These are phyloP conservation scores for Harringtonia aguacate DNA, from an alignment of 2,329 filamentous ascomycete species.

Conservation along the genomic window DNA sequence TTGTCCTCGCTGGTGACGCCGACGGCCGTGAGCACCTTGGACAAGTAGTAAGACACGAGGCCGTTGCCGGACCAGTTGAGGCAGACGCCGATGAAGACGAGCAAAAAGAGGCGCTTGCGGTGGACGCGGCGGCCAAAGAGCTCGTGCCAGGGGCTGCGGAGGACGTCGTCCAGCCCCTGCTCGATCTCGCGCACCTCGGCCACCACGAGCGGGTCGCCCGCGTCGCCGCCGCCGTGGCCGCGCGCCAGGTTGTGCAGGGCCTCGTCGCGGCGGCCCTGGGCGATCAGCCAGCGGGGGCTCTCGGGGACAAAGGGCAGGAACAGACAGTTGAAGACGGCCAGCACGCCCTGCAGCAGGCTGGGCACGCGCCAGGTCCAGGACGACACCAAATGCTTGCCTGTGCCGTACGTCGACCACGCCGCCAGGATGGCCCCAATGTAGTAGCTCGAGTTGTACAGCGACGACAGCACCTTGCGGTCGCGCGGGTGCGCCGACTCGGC, in stretches of 20 bases:
- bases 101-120: constrained; percentile 5
- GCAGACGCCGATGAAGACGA: constrained; percentile 23
- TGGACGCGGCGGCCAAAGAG: constrained; percentile 18
- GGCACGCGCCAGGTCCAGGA: constrained; percentile 45
- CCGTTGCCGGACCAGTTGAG: constrained; percentile 14
- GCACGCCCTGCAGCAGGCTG: constrained; percentile 45
- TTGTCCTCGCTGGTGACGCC: constrained; percentile 10
- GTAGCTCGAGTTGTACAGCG: background rate
- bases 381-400: background rate
- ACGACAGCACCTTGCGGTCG: background rate
- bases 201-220: constrained; percentile 42
- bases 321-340: constrained; percentile 45
- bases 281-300: constrained; percentile 34
- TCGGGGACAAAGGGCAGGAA: constrained; percentile 44
- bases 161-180: constrained; percentile 19
- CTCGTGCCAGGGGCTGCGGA: constrained; percentile 22
- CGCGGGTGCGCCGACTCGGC: background rate
- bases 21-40: constrained; percentile 9
- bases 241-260: constrained; percentile 29
- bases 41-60: constrained; percentile 8
- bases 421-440: background rate
- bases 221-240: constrained; percentile 24
- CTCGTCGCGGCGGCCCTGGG: constrained; percentile 31
- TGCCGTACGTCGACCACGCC: background rate
- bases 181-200: constrained; percentile 41